Evolutionary conservation across 148 eudicot genomes (phyloP).

Genomic region (Camellia granthamiana): DNA sequence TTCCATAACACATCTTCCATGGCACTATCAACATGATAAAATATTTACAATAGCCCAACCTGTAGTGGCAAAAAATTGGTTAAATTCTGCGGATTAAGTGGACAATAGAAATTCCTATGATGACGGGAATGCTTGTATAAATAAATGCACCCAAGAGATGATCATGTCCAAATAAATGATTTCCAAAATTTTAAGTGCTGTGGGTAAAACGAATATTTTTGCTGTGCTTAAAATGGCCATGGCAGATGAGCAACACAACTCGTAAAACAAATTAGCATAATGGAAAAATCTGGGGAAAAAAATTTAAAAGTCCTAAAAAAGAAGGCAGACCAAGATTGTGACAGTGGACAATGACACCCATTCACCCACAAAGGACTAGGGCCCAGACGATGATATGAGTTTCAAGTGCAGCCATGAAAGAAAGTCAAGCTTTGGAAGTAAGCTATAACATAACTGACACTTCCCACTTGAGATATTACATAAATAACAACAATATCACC

Average conservation of each 20-base stretch:
- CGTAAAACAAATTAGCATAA: too few relatives aligned
- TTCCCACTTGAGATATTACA: neutral
- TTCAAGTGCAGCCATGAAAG: slow-evolving; percentile 1
- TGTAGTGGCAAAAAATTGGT: slow-evolving; percentile 1
- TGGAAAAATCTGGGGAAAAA: too few relatives aligned
- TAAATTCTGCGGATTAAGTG: neutral
- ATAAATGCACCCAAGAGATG: neutral
- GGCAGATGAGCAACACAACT: too few relatives aligned
- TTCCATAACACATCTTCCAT: slow-evolving; percentile 13
- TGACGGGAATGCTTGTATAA: neutral
- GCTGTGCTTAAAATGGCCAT: too few relatives aligned
- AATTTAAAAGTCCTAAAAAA: too few relatives aligned
- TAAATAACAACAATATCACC: neutral
- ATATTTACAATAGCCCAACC: slow-evolving; percentile 4
- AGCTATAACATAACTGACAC: neutral
- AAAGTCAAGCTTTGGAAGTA: neutral
- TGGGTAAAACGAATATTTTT: too few relatives aligned
- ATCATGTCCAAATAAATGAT: neutral
- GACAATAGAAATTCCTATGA: neutral
- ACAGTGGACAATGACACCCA: too few relatives aligned
- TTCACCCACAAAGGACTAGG: neutral
- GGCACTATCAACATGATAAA: neutral
- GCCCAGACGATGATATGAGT: neutral
- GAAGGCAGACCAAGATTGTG: too few relatives aligned
- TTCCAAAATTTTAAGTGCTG: too few relatives aligned